A percentile compares a stretch with the other conserved stretches of the same genome.
phyloP scores from a whole-genome alignment of 2,329 filamentous ascomycete species.

The Colletotrichum echinochloae region DNA sequence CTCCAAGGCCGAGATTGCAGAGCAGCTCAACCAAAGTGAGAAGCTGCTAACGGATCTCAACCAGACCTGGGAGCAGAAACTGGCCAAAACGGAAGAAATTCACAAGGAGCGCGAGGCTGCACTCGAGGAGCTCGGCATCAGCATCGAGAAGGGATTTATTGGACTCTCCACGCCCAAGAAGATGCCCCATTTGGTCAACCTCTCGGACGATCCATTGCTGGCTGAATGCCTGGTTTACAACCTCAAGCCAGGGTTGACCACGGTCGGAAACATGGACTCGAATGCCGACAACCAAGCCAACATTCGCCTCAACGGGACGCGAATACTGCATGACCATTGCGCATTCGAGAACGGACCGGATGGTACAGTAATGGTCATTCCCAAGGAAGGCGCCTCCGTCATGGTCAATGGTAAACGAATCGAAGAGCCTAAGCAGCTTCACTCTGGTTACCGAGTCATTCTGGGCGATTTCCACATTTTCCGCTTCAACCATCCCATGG shows the following conservation, averaged over 20 bases:
- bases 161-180: conserved; percentile 97
- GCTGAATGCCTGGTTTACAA: conserved; percentile 99
- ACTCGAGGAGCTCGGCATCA: conserved; percentile 96
- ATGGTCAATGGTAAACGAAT: conserved; percentile 98
- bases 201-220: conserved; percentile 93
- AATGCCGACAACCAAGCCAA: conserved; percentile 81
- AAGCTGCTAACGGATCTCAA: conserved; percentile 96
- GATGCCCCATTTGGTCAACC: conserved; percentile 98
- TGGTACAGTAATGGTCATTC: conserved; percentile 91
- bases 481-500: conserved; percentile 96
- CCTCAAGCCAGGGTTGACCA: conserved; percentile 93
- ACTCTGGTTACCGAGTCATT: conserved; percentile 94
- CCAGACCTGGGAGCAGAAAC: conserved; percentile 98
- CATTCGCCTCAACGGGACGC: conserved; percentile 92
- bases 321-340: conserved; percentile 93
- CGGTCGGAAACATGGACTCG: conserved; percentile 93
- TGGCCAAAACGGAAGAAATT: conserved; percentile 94
- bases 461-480: conserved; percentile 99
- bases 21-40: conserved; percentile 95
- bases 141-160: conserved; percentile 98
- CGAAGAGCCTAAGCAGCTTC: conserved; percentile 84
- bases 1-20: conserved; percentile 97
- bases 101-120: conserved; percentile 97
- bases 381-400: conserved; percentile 90
- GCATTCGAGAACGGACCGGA: conserved; percentile 89